Evolutionary conservation across 129 eudicot species (phyloP).

Genomic region (Lactuca sativa): DNA sequence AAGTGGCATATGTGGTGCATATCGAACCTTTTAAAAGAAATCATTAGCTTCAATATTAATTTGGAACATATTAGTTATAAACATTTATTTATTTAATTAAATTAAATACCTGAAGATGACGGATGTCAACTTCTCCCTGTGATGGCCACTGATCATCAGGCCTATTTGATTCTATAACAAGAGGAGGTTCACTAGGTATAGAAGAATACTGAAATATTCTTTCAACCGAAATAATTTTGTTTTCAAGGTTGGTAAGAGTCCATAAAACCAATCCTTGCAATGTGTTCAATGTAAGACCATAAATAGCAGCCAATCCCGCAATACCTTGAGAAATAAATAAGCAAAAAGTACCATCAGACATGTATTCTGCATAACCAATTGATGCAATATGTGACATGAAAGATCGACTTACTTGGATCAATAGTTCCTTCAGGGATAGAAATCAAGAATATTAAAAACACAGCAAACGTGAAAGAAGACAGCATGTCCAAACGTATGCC

Average conservation of each 20-base stretch:
- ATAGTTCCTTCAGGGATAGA: slow-evolving; percentile 50
- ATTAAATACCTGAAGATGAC: slow-evolving; percentile 38
- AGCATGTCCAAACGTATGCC: slow-evolving; percentile 40
- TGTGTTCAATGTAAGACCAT: slow-evolving; percentile 47
- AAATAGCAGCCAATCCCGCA: slow-evolving; percentile 44
- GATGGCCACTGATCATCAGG: slow-evolving; percentile 28
- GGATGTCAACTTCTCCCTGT: slow-evolving; percentile 34
- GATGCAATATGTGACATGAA: not conserved
- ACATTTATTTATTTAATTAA: not conserved
- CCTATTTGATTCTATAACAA: slow-evolving; percentile 31
- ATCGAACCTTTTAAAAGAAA: slow-evolving; percentile 55
- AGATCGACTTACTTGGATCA: slow-evolving; percentile 36
- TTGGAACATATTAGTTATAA: not conserved
- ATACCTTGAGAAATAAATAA: slow-evolving; percentile 21
- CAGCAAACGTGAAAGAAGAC: slow-evolving; percentile 37
- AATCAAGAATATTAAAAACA: slow-evolving; percentile 40
- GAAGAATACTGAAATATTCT: slow-evolving; percentile 41
- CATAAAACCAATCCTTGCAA: slow-evolving; percentile 39
- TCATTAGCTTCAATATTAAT: too few relatives aligned
- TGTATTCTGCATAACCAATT: not conserved
- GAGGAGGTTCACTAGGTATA: slow-evolving; percentile 35
- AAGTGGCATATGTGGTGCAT: slow-evolving; percentile 84
- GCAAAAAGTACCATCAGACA: not conserved
- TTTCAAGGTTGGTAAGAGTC: slow-evolving; percentile 42
- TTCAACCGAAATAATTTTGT: slow-evolving; percentile 49